phyloP scores from a whole-genome alignment of 208 protist species.

The Sergeia podlipaevii region DNA sequence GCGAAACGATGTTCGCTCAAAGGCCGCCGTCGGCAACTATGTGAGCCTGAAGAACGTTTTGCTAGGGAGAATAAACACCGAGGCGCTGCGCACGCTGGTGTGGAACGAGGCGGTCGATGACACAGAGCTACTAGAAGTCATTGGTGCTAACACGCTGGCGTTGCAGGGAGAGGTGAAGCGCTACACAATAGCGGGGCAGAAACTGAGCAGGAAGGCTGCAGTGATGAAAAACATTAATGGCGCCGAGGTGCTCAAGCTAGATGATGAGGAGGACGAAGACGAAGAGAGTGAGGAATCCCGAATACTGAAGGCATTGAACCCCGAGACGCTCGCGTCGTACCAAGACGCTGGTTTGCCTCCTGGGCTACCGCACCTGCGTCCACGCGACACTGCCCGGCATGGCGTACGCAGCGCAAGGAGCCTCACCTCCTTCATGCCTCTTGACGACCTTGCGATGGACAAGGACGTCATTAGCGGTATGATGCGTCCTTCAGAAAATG shows the following conservation, averaged over 20 bases:
- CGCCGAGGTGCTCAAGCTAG: conserved; percentile 6
- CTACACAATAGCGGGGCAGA: conserved; percentile 17
- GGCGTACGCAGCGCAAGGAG: conserved; percentile 9
- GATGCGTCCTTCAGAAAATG: conserved; percentile 27
- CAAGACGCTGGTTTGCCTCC: conserved; percentile 5
- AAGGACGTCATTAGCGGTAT: conserved; percentile 29
- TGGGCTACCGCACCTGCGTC: conserved; percentile 16
- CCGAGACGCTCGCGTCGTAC: conserved; percentile 6
- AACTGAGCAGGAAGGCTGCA: conserved; percentile 13
- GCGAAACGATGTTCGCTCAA: conserved; percentile 69
- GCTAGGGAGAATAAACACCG: conserved; percentile 36
- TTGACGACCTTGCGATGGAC: conserved; percentile 16
- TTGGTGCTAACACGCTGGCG: conserved; percentile 30
- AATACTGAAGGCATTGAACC: no score
- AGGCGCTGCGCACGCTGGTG: conserved; percentile 36
- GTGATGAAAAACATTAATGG: neutral
- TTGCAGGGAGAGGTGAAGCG: conserved; percentile 27
- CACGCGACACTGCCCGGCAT: neutral
- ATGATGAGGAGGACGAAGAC: neutral
- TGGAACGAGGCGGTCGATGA: conserved; percentile 49
- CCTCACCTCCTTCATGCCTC: conserved; percentile 3
- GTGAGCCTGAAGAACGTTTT: conserved; percentile 60
- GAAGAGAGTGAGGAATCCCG: neutral
- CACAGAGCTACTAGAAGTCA: conserved; percentile 31
- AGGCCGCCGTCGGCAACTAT: conserved; percentile 76